These are phyloP conservation scores for Tolypocladium guangdongense DNA, from an alignment of 2,329 filamentous ascomycete genomes.

Conservation along the genomic window DNA sequence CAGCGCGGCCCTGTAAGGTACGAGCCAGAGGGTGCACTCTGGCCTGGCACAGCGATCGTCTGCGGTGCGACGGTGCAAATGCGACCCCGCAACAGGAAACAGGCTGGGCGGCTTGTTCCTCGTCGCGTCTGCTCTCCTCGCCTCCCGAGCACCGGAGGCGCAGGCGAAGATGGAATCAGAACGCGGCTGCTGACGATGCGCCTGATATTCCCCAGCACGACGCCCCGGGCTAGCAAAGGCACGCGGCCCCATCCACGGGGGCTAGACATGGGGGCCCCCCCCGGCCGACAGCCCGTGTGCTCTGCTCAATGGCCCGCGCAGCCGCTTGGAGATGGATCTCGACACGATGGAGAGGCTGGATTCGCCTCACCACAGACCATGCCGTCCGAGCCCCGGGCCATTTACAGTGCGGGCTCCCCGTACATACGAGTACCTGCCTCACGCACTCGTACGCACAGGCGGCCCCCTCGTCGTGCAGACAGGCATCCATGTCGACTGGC, in stretches of 20 bases:
- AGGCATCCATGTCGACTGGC: not conserved
- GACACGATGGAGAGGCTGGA: not conserved
- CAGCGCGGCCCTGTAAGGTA: constrained; percentile 4
- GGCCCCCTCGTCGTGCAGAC: not conserved
- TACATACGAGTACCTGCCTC: not conserved
- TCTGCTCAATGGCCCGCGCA: not conserved
- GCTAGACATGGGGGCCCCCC: not conserved
- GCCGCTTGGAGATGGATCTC: not conserved
- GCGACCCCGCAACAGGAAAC: constrained; percentile 8
- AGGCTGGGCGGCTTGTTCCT: not conserved
- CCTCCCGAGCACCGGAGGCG: not conserved
- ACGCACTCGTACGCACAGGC: not conserved
- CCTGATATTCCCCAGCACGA: not conserved
- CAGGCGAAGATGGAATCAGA: not conserved
- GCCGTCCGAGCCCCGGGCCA: not conserved
- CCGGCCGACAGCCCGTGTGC: not conserved
- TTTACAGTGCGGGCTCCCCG: not conserved
- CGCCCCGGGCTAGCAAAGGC: not conserved
- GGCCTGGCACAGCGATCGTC: constrained; percentile 3
- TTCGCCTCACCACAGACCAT: not conserved
- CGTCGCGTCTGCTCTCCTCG: not conserved
- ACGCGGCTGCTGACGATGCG: not conserved
- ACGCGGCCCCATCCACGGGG: not conserved
- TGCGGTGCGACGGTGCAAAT: constrained; percentile 8
- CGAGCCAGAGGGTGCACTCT: not conserved